Evolutionary conservation across 2,329 filamentous ascomycete genomes (phyloP).

Genomic region (Grosmannia penicillata): DNA sequence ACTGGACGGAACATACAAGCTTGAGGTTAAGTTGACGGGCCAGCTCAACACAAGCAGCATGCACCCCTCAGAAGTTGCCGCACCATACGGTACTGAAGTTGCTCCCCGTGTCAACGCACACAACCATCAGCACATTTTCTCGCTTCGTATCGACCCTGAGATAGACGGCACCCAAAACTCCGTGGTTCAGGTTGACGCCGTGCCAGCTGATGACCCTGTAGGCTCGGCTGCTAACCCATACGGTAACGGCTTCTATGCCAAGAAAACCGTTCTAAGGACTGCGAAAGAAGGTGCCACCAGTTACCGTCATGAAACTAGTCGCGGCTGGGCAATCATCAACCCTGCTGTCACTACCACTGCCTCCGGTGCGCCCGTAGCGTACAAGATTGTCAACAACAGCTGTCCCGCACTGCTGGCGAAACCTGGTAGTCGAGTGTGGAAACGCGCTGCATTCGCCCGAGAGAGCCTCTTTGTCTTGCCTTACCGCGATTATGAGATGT

Average conservation of each 20-base stretch:
- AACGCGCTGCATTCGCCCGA: conserved; percentile 76
- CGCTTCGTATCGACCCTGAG: conserved; percentile 72
- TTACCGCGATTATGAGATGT: conserved; percentile 69
- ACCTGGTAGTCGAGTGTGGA: conserved; percentile 71
- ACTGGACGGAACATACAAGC: conserved; percentile 81
- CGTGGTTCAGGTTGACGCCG: conserved; percentile 69
- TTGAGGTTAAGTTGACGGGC: conserved; percentile 82
- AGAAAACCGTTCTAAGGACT: conserved; percentile 66
- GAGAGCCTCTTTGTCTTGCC: conserved; percentile 81
- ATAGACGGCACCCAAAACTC: conserved; percentile 68
- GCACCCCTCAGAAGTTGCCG: conserved; percentile 62
- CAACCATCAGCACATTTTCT: conserved; percentile 94
- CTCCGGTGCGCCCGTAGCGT: conserved; percentile 69
- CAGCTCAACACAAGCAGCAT: conserved; percentile 86
- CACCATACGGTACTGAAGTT: conserved; percentile 84
- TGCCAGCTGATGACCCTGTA: conserved; percentile 54
- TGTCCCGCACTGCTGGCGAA: conserved; percentile 68
- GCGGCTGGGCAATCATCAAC: conserved; percentile 86
- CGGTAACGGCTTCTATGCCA: conserved; percentile 80
- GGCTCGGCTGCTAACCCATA: conserved; percentile 74
- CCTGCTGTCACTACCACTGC: conserved; percentile 69
- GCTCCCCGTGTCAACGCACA: conserved; percentile 86
- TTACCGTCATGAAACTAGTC: conserved; percentile 64
- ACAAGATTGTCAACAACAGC: conserved; percentile 82
- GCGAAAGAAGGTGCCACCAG: conserved; percentile 57